Base-by-base conservation (phyloP, 2,329 filamentous ascomycete genomes). In the Pseudogymnoascus pannorum region DNA sequence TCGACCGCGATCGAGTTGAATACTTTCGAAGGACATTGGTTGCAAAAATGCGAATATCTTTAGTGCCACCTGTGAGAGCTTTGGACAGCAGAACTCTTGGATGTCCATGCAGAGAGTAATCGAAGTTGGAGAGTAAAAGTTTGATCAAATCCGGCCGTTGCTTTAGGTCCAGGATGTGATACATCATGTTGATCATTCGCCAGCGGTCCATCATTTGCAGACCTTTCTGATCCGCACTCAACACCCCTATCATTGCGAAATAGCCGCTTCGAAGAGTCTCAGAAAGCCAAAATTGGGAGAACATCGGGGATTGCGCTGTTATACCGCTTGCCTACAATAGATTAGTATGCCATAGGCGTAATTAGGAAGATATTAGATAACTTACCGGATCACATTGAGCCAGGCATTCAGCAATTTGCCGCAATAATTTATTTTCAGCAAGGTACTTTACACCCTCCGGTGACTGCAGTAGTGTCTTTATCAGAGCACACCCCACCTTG, bases 111-210 rank as follows among this genome's bases (percentile, higher is more conserved):
- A 95, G 78, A 18, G 87, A 89, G 72, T 96, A 99, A 75, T 99
- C 93, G 75, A 99, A 92, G 69, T 92, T 94, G 57, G 89, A 87
- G 7, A 99, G 81, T 31, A 99, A 81, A 8, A 93, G 81, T 71
- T 92, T 91, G 72, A 97, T 91, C 63, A 99, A 79, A 72, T 99
- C 94, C 51, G 93, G 91, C 2, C 94, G 88, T 73, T 94, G 89
- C 68, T 89, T 91, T 48, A 96, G 80, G 70, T 97, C 93, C 62
- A 97, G 84, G 64, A 99, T 96, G 74, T 97, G 94, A 72, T 99
- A 99, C 81, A 97, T 95, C 91, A 99, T 99, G 74, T 97, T 97
- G 76, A 97, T 92, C 81, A 99, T 95, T 68, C 92, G 91, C 93
- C 94, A 97, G 68, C 91, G 82, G 72, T 97, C 93, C 71, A 99